These are phyloP conservation scores for Colletotrichum sansevieriae DNA, from an alignment of 2,329 filamentous ascomycete genomes.

Conservation along the genomic window DNA sequence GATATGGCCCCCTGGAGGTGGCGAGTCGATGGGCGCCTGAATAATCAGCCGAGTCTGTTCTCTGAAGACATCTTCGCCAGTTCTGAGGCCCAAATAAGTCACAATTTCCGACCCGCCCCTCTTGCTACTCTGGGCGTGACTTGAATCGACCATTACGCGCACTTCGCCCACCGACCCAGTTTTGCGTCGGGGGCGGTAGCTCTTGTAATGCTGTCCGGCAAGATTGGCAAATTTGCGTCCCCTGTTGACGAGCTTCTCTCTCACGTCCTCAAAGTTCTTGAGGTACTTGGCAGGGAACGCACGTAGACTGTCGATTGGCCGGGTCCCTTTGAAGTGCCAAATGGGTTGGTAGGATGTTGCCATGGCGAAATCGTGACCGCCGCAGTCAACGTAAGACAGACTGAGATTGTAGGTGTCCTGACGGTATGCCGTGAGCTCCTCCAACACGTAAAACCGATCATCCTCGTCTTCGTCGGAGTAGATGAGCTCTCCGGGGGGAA, in stretches of 20 bases:
- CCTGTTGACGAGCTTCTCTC: constrained; percentile 51
- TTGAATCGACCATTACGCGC: constrained; percentile 33
- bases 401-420: constrained; percentile 54
- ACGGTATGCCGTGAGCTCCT: constrained; percentile 47
- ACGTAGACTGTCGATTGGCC: constrained; percentile 56
- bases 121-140: neutral
- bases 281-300: constrained; percentile 61
- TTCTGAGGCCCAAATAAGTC: neutral
- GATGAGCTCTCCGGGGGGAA: constrained; percentile 60
- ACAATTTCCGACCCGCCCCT: neutral
- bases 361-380: constrained; percentile 60
- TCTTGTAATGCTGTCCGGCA: constrained; percentile 61
- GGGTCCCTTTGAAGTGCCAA: constrained; percentile 56
- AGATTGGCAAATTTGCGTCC: constrained; percentile 60
- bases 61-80: neutral
- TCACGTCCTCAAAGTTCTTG: constrained; percentile 52
- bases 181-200: constrained; percentile 51
- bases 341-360: constrained; percentile 52
- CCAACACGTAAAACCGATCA: constrained; percentile 52
- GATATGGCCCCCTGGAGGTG: constrained; percentile 21
- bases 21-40: constrained; percentile 41
- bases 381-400: constrained; percentile 59
- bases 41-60: constrained; percentile 36
- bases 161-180: neutral
- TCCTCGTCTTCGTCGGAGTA: constrained; percentile 54